phyloP scores from a whole-genome alignment of 1,139 yeast species.

The Yamadazyma atlantica region DNA sequence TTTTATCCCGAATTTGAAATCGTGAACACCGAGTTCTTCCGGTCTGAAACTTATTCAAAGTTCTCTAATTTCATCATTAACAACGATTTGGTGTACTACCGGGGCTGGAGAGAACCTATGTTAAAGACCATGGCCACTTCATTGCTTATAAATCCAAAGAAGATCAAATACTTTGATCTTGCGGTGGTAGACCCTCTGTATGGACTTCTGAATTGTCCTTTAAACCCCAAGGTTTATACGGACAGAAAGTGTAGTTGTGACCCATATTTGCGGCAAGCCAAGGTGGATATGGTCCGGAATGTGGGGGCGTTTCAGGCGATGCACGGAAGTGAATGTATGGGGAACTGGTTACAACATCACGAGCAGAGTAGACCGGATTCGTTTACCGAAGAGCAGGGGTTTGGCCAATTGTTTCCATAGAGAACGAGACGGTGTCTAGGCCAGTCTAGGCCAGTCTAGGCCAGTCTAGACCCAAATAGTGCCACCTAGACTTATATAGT shows the following conservation, averaged over 20 bases:
- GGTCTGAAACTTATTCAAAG: conserved; percentile 12
- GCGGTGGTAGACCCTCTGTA: conserved; percentile 12
- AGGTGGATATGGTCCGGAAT: conserved; percentile 1
- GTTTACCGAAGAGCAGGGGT: not conserved
- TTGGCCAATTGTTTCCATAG: not conserved
- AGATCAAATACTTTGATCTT: conserved; percentile 18
- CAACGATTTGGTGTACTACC: conserved; percentile 15
- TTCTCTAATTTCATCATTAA: conserved; percentile 16
- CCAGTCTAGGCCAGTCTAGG: no score
- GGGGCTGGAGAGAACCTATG: conserved; percentile 20
- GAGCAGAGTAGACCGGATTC: not conserved
- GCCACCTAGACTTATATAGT: no score
- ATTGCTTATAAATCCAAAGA: conserved; percentile 12
- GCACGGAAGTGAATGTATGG: conserved; percentile 6
- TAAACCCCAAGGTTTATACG: conserved; percentile 12
- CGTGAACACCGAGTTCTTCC: conserved; percentile 15
- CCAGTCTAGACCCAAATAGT: no score
- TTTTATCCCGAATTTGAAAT: conserved; percentile 18
- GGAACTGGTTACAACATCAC: conserved; percentile 5
- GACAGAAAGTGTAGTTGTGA: conserved; percentile 15
- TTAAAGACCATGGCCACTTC: conserved; percentile 18
- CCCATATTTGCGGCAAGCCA: conserved; percentile 7
- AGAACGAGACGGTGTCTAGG: no score
- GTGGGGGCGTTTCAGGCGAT: conserved; percentile 2
- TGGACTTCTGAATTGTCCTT: conserved; percentile 19